Conservation (phyloP, 192 early-diverging fungal genomes). For the Dissophora globulifera region DNA sequence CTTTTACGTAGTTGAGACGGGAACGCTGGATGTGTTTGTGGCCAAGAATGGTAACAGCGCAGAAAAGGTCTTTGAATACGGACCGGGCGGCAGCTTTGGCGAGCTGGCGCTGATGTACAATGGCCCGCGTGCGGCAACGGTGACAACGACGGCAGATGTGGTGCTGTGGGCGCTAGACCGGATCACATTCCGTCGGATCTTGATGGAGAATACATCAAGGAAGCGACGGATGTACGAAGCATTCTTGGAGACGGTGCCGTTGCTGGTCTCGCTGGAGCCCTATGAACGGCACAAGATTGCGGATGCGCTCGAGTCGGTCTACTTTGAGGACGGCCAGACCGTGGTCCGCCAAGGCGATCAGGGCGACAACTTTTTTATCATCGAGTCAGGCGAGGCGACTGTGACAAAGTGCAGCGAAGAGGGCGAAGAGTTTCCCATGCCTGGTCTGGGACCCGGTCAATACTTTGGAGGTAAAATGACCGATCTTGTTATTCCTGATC, state of each 20-base stretch:
- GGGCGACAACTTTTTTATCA: conserved; percentile 95
- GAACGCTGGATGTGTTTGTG: conserved; percentile 92
- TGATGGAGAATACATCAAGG: conserved; percentile 97
- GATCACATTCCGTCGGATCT: conserved; percentile 94
- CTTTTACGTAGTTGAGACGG: conserved; percentile 98
- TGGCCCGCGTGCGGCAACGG: conserved; percentile 95
- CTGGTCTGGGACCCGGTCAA: conserved; percentile 80
- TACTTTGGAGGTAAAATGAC: conserved; percentile 94
- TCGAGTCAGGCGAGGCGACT: conserved; percentile 89
- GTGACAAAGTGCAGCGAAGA: conserved; percentile 85
- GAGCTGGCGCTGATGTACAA: conserved; percentile 99
- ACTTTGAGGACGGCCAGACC: conserved; percentile 83
- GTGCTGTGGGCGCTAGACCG: conserved; percentile 98
- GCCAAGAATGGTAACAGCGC: conserved; percentile 71
- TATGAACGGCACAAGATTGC: conserved; percentile 99
- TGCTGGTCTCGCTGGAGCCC: conserved; percentile 88
- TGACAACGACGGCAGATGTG: conserved; percentile 84
- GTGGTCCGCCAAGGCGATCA: conserved; percentile 94
- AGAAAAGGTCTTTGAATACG: conserved; percentile 83
- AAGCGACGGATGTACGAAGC: conserved; percentile 97
- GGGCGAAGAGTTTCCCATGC: conserved; percentile 81
- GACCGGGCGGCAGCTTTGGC: conserved; percentile 92
- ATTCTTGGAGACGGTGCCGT: conserved; percentile 93
- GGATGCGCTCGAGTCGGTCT: conserved; percentile 94
- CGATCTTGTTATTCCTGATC: too few relatives aligned